Base-by-base conservation (phyloP, 1,139 yeast species). In the Protomyces pachydermus region DNA sequence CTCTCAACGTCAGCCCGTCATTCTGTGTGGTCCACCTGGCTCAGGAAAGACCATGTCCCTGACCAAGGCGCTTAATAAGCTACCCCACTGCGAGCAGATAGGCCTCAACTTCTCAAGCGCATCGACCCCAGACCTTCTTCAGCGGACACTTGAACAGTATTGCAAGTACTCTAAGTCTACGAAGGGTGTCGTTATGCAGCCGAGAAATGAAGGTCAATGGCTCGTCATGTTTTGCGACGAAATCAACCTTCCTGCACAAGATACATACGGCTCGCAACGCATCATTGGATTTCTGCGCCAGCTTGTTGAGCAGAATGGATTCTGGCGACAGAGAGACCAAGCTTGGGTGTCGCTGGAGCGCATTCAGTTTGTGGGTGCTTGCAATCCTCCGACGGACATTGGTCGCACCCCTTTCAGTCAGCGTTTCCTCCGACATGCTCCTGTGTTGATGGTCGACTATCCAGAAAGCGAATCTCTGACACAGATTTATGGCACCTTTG, bases 1-100 rank as follows among this genome's bases (percentile, higher is more conserved):
- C 50, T 78, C 79, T 48, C 83, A 84, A 55, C 87, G 82, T 65
- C 77, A 77, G 56, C 84, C 95, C 0, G 74, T 90, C 28, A 78
- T 93, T 38, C 78, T 93, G 39, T 91, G 97, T 76, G 98, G 98
- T 3, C 98, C 98, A 0, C 98, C 98, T 0, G 98, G 98, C 2
- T 87, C 97, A 0, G 98, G 98, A 68, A 93, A 93, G 72, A 91
- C 98, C 0, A 91, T 91, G 98, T 85, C 93, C 0, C 75, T 93
- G 35, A 80, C 88, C 69, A 84, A 86, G 63, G 85, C 91, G 0
- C 74, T 93, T 54, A 78, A 88, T 58, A 80, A 79, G 64, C 79
- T 86, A 0, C 81, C 85, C 0, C 78, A 80, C 34, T 77, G 84
- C 66, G 88, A 86, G 48, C 78, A 89, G 4, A 79, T 86, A 1